phyloP scores from a whole-genome alignment of 441 rosid species.

The Codiaeum variegatum region DNA sequence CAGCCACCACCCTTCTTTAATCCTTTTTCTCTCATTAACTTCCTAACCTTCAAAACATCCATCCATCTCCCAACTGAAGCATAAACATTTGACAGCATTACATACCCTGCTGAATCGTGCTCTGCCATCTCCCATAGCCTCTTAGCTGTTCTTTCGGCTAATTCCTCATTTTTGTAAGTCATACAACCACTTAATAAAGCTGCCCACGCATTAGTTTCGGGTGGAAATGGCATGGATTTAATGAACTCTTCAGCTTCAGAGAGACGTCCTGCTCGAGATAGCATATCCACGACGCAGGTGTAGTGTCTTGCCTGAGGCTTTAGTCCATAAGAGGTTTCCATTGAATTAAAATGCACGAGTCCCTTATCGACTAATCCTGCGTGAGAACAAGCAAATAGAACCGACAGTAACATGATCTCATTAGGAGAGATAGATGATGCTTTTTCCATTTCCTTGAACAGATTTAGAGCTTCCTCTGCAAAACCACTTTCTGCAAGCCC shows the following conservation, averaged over 20 bases:
- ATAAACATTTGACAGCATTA: slow-evolving; percentile 52
- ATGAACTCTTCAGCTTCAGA: slow-evolving; percentile 53
- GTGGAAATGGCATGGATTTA: slow-evolving; percentile 47
- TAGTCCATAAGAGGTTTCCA: slow-evolving; percentile 42
- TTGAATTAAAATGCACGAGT: slow-evolving; percentile 35
- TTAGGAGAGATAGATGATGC: slow-evolving; percentile 33
- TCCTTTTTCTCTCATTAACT: slow-evolving; percentile 49
- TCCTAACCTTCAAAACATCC: slow-evolving; percentile 44
- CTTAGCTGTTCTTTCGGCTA: slow-evolving; percentile 42
- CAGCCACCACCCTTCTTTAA: slow-evolving; percentile 53
- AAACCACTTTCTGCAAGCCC: slow-evolving; percentile 58
- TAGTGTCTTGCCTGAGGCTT: slow-evolving; percentile 46
- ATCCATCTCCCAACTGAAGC: slow-evolving; percentile 57
- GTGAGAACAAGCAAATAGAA: slow-evolving; percentile 64
- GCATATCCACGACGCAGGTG: slow-evolving; percentile 56
- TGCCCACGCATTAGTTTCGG: slow-evolving; percentile 46
- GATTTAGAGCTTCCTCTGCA: slow-evolving; percentile 37
- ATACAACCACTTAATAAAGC: slow-evolving; percentile 55
- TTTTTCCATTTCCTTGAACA: slow-evolving; percentile 47
- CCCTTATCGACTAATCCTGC: slow-evolving; percentile 54
- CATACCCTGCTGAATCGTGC: slow-evolving; percentile 33
- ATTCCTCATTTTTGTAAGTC: slow-evolving; percentile 36
- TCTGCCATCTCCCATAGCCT: slow-evolving; percentile 41
- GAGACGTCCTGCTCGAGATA: slow-evolving; percentile 54
- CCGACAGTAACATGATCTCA: slow-evolving; percentile 44